Evolutionary conservation across 192 early-diverging fungal genomes (phyloP).

Genomic region (Coemansia sp.): DNA sequence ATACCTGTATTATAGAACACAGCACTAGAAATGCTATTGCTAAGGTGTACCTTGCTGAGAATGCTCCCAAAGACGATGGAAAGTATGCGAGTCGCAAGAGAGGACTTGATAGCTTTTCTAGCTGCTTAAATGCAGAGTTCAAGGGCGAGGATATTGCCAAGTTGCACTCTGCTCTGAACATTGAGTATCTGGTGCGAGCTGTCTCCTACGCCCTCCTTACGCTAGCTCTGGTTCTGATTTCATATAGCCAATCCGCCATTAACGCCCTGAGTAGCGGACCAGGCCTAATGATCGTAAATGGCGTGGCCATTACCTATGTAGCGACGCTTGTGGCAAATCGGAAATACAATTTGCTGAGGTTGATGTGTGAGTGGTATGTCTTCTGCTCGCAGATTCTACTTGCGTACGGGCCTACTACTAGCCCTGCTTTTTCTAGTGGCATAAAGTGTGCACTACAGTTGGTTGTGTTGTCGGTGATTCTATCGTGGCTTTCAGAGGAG

Average conservation of each 20-base stretch:
- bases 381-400: background rate
- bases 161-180: background rate
- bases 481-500: background rate
- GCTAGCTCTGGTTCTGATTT: background rate
- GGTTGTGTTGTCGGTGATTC: background rate
- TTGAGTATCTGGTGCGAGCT: background rate
- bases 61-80: background rate
- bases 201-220: background rate
- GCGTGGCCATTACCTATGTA: background rate
- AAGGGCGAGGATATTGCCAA: background rate
- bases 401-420: background rate
- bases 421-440: background rate
- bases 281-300: background rate
- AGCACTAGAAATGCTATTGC: background rate
- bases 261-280: background rate
- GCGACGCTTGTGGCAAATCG: background rate
- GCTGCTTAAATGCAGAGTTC: background rate
- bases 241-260: background rate
- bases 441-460: background rate
- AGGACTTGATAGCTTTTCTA: background rate
- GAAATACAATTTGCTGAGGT: background rate
- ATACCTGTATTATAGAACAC: background rate
- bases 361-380: background rate
- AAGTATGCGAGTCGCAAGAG: background rate
- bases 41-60: background rate